Conservation (phyloP, 495 filamentous ascomycete species). For the Pyronema omphalodes region DNA sequence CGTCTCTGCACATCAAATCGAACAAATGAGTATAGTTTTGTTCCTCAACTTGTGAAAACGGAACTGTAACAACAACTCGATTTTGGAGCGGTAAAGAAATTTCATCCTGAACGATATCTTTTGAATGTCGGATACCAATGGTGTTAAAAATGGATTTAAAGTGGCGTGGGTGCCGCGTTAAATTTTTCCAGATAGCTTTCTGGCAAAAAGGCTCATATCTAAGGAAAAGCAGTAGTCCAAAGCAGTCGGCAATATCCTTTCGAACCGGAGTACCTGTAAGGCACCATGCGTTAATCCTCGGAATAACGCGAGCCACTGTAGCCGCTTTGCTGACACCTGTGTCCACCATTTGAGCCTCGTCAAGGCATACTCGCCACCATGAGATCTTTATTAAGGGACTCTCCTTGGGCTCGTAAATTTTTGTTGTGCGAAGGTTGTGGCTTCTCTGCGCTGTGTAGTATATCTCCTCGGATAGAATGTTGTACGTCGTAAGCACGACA, state of each 20-base stretch:
- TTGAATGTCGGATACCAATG: conserved; percentile 70
- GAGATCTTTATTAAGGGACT: conserved; percentile 60
- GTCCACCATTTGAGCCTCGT: conserved; percentile 93
- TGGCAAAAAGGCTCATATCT: conserved; percentile 54
- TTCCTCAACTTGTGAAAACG: conserved; percentile 75
- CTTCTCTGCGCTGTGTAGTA: conserved; percentile 50
- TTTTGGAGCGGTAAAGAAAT: conserved; percentile 55
- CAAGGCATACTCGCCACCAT: conserved; percentile 88
- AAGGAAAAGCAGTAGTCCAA: conserved; percentile 63
- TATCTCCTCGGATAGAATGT: conserved; percentile 56
- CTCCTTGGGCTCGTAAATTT: conserved; percentile 44
- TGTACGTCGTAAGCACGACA: conserved; percentile 76
- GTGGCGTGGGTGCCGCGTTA: conserved; percentile 4
- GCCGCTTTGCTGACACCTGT: conserved; percentile 71
- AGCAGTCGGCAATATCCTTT: conserved; percentile 48
- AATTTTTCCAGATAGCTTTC: conserved; percentile 23
- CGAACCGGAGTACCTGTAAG: conserved; percentile 83
- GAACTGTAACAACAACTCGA: conserved; percentile 69
- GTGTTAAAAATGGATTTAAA: conserved; percentile 46
- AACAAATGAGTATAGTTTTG: conserved; percentile 63
- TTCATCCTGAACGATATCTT: conserved; percentile 57
- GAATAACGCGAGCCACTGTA: conserved; percentile 57
- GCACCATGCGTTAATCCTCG: conserved; percentile 72
- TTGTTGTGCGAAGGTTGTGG: conserved; percentile 45
- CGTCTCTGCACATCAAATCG: conserved; percentile 49